phyloP scores from a whole-genome alignment of 2,329 filamentous ascomycete species.

The Blastomyces percursus region DNA sequence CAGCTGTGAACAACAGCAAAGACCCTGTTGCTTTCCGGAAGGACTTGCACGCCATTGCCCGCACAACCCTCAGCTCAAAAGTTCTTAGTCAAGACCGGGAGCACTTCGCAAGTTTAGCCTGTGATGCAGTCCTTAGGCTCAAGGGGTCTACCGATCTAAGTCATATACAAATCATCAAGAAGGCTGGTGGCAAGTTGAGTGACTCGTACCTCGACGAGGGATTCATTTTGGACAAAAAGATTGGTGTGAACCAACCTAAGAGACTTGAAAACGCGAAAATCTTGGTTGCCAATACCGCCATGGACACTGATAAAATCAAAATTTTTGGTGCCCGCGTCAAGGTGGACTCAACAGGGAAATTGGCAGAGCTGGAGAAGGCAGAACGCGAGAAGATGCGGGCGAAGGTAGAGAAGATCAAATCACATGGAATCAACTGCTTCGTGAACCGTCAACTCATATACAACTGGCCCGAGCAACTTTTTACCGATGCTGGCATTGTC shows the following conservation, averaged over 20 bases:
- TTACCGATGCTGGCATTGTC: constrained; percentile 94
- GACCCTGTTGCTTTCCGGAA: constrained; percentile 74
- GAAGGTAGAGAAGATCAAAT: constrained; percentile 98
- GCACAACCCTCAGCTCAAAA: constrained; percentile 94
- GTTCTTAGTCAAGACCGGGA: constrained; percentile 83
- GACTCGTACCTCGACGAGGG: constrained; percentile 97
- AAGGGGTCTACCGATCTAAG: constrained; percentile 86
- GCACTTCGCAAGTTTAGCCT: constrained; percentile 81
- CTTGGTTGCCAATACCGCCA: constrained; percentile 90
- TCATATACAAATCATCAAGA: constrained; percentile 99
- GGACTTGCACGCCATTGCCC: constrained; percentile 80
- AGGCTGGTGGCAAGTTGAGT: constrained; percentile 91
- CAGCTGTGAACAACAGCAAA: constrained; percentile 81
- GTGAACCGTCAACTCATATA: constrained; percentile 99
- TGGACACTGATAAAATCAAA: constrained; percentile 99
- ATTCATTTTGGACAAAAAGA: constrained; percentile 98
- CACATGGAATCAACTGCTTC: constrained; percentile 98
- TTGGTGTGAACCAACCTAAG: constrained; percentile 97
- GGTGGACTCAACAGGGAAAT: constrained; percentile 89
- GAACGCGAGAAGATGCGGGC: constrained; percentile 99
- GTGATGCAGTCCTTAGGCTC: constrained; percentile 81
- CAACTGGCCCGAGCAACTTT: constrained; percentile 99
- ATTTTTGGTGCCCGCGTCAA: constrained; percentile 97
- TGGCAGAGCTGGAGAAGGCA: constrained; percentile 96
- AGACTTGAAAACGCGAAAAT: constrained; percentile 97